Evolutionary conservation across 2,329 filamentous ascomycete genomes (phyloP).

Genomic region (Exophiala spinifera): DNA sequence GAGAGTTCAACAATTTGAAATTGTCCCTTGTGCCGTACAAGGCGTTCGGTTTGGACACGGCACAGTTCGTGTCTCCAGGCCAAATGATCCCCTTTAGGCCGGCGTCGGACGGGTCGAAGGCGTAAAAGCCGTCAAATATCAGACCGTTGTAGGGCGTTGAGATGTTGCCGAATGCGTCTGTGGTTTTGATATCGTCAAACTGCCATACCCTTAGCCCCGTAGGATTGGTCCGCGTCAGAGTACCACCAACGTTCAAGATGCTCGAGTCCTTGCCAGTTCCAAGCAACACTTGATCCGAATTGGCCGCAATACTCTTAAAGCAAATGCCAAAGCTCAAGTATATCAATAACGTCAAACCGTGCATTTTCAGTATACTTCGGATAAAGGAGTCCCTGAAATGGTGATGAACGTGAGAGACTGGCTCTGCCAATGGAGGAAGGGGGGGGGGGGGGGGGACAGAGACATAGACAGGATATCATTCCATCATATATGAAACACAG

Average conservation of each 20-base stretch:
- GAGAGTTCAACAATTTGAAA: slow-evolving; percentile 1
- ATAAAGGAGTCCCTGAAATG: slow-evolving; percentile 7
- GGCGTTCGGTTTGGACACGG: slow-evolving; percentile 30
- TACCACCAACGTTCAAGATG: slow-evolving; percentile 8
- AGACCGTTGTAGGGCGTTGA: slow-evolving; percentile 18
- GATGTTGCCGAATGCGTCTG: slow-evolving; percentile 18
- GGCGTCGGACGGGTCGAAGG: slow-evolving; percentile 25
- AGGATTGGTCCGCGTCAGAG: neutral
- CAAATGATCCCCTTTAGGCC: slow-evolving; percentile 24
- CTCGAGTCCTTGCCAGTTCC: neutral
- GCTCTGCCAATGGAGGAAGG: neutral
- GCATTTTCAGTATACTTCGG: slow-evolving; percentile 13
- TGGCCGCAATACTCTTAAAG: slow-evolving; percentile 20
- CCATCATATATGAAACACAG: slow-evolving; percentile 6
- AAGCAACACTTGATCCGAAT: slow-evolving; percentile 1
- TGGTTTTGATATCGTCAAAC: slow-evolving; percentile 25
- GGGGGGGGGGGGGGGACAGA: no score
- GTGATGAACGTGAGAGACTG: slow-evolving; percentile 7
- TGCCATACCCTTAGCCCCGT: neutral
- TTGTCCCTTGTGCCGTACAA: slow-evolving; percentile 28
- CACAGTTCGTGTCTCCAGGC: slow-evolving; percentile 29
- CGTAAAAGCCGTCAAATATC: slow-evolving; percentile 24
- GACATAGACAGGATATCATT: no score
- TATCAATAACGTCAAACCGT: slow-evolving; percentile 15
- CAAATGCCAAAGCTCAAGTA: slow-evolving; percentile 20